Evolutionary conservation across 495 filamentous ascomycete species (phyloP), one percentile per base, ranked within the genome.

Genomic region (Lasiosphaeria miniovina): DNA sequence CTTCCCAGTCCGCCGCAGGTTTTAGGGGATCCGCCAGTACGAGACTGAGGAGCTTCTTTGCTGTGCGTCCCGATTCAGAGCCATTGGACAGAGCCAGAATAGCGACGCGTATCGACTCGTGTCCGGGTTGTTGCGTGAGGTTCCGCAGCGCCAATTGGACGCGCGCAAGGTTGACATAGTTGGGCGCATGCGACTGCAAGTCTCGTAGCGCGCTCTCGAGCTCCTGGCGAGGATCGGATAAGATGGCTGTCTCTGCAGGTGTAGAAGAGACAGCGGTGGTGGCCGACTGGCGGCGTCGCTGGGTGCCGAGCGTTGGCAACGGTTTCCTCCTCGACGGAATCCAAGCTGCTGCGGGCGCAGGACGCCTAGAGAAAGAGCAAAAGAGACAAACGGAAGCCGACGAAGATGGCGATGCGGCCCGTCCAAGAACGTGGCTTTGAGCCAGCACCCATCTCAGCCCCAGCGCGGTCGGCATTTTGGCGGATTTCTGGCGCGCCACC

Each of bases 111-210:
- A 91, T 83, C n/a, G 89, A 81, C 65, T 84, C 82, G 52, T 77
- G 52, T 5, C 82, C 82, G 1, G 79, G 66, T 14, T 82, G 75
- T 61, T 89, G 83, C 64, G 89, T 84, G 61, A 96, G 75, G 6
- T 90, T 90, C 52, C 87, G 81, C 68, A 91, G 71, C 15, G 91
- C 93, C 63, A 98, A 80, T 66, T 90, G 86, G 54, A 97, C 69
- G 63, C 90, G 84, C 58, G 88, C 88, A 24, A 88, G 77, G 72
- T 90, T 89, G 58, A 92, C 81, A 70, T 86, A 84, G 60, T 81
- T 81, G 41, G 83, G 75, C 32, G 86, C 84, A 45, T 83, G 72
- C 58, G 81, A 79, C 61, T 89, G 80, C 31, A 96, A 75, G 31
- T 80, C 77, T 8, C 75, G 72, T 17, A 95, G 75, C 10, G 85